phyloP scores from a whole-genome alignment of 768 basidiomycete genomes.

The Grammothele lineata region DNA sequence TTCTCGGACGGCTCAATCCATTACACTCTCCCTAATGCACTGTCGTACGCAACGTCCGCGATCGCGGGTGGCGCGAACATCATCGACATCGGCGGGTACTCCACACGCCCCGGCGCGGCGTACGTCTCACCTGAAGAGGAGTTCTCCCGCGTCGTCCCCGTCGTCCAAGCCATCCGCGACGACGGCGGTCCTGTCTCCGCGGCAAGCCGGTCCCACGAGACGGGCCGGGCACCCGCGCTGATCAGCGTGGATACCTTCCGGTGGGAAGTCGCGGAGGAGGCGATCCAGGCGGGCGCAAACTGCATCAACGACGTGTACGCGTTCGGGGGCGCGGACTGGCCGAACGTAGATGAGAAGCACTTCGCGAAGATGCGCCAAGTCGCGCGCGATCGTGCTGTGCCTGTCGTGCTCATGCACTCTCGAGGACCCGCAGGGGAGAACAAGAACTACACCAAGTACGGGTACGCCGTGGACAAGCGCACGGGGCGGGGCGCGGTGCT shows the following conservation, averaged over 20 bases:
- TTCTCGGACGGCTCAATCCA: constrained; percentile 84
- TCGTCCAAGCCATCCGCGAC: constrained; percentile 54
- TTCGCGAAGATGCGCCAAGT: constrained; percentile 60
- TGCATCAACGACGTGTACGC: constrained; percentile 93
- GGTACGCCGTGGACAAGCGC: constrained; percentile 33
- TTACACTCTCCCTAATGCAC: constrained; percentile 46
- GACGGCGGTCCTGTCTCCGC: background rate
- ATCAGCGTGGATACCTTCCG: constrained; percentile 91
- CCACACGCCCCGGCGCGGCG: constrained; percentile 78
- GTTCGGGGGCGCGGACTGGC: constrained; percentile 60
- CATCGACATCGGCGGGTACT: constrained; percentile 92
- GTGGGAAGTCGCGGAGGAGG: constrained; percentile 69
- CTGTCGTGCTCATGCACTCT: constrained; percentile 93
- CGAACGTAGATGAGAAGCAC: constrained; percentile 32
- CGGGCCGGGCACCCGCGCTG: constrained; percentile 31
- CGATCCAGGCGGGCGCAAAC: constrained; percentile 79
- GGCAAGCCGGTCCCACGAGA: background rate
- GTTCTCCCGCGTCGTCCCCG: constrained; percentile 62
- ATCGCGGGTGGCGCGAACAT: constrained; percentile 63
- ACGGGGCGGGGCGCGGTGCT: constrained; percentile 43
- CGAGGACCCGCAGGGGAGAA: constrained; percentile 76
- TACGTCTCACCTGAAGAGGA: constrained; percentile 71
- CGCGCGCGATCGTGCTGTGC: constrained; percentile 62
- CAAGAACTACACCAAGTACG: constrained; percentile 56
- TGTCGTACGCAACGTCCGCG: constrained; percentile 48